Base-by-base conservation (phyloP, 1,284 basidiomycete species). In the Tilletia walkeri region DNA sequence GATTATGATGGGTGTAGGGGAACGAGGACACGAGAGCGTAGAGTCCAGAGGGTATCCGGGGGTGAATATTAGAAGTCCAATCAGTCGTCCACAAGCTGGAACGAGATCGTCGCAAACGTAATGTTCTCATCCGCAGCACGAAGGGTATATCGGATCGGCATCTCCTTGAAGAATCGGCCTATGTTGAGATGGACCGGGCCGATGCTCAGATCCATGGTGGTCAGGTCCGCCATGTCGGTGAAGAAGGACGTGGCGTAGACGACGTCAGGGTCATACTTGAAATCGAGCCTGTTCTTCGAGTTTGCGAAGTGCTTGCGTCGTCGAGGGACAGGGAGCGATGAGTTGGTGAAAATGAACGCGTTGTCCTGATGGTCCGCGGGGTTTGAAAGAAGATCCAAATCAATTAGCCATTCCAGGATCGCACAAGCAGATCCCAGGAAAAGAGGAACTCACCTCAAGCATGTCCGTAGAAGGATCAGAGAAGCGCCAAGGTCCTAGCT, bases 101-200 rank as follows among this genome's bases (percentile, higher is more conserved):
- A 86, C 18, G 78, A 77, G 65, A 85, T 79, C 7, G 84, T 85
- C 12, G 75, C 78, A 72, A 85, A 85, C 7, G 78, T 78, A 50
- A 84, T 72, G 54, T 84, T 80, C 66, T 86, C 85, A 47, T 80
- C 76, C 2, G 82, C 84, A 14, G 80, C 82, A 14, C 85, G 73
- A 0, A 86, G 76, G 3, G 85, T 84, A 71, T 86, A 86, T 4
- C 85, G 75, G 16, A 86, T 82, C 0, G 85, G 85, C 85, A 85
- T 85, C 45, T 84, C 79, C 16, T 69, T 71, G 72, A 82, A 82
- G 69, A 72, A 82, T 24, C 70, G 72, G 1, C 68, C 67, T 3
- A 82, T 54, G 67, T 80, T 80, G 49, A 82, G 50, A 65, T 70
- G 72, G 36, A 82, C 80, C 0, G 80, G 80, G 4, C 80, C 80